Percentiles rank a stretch among this genome's conserved stretches.
Evolutionary conservation across 2,329 filamentous ascomycete genomes (phyloP).

Genomic region (Alternaria solani): DNA sequence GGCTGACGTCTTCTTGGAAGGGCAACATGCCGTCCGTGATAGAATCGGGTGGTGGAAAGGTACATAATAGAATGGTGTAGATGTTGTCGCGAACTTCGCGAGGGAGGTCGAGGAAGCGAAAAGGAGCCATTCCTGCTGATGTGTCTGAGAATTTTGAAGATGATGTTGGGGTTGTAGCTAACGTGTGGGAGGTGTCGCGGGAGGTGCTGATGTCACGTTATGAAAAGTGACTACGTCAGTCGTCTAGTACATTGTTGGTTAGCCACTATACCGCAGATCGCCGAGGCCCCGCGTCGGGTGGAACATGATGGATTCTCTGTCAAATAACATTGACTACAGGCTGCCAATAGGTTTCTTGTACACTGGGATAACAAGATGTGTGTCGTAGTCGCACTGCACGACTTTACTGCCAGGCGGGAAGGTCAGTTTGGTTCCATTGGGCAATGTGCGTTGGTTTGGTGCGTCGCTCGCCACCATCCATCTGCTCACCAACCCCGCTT

Average conservation of each 20-base stretch:
- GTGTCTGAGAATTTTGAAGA: background rate
- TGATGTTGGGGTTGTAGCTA: background rate
- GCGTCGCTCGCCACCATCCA: slow-evolving; percentile 13
- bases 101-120: background rate
- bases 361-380: slow-evolving; percentile 1
- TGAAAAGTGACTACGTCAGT: background rate
- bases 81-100: background rate
- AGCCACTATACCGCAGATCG: background rate
- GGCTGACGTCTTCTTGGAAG: too few relatives aligned
- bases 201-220: too few relatives aligned
- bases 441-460: background rate
- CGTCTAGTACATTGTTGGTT: background rate
- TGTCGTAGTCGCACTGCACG: slow-evolving; percentile 14
- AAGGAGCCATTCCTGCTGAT: background rate
- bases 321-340: background rate
- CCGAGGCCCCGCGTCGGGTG: background rate
- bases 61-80: background rate
- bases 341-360: slow-evolving; percentile 10
- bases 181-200: too few relatives aligned
- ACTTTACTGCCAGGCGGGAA: slow-evolving; percentile 16
- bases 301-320: background rate
- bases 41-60: too few relatives aligned
- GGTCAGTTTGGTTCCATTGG: slow-evolving; percentile 1
- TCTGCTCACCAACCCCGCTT: slow-evolving; percentile 2
- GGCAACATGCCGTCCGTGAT: too few relatives aligned